phyloP scores from a whole-genome alignment of 2,329 filamentous ascomycete genomes.

The Penicillium sp. region DNA sequence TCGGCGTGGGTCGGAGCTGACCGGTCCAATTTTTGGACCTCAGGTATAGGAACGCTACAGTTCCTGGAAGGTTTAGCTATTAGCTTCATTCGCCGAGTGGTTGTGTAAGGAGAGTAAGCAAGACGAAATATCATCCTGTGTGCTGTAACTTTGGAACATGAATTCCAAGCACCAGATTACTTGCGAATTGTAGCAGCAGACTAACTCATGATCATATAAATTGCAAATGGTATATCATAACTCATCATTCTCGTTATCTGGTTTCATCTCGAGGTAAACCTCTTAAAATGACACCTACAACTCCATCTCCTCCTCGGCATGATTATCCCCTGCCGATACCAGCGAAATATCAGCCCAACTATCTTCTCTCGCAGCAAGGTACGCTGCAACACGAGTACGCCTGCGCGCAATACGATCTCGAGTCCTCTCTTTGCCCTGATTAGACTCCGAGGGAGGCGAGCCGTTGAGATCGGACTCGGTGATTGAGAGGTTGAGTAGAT shows the following conservation, averaged over 20 bases:
- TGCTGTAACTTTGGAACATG: neutral
- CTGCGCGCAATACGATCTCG: constrained; percentile 15
- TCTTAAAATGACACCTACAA: constrained; percentile 22
- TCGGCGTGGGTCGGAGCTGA: neutral
- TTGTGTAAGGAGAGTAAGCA: neutral
- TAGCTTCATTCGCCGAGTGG: neutral
- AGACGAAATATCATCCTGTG: neutral
- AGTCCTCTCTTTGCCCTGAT: neutral
- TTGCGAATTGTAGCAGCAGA: too few species aligned
- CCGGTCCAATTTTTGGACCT: neutral
- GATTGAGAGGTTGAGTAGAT: constrained; percentile 19
- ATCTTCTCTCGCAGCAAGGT: constrained; percentile 40
- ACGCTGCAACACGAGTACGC: constrained; percentile 34
- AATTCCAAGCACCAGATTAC: neutral
- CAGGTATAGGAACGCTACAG: neutral
- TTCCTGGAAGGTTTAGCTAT: neutral
- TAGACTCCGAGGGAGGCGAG: constrained; percentile 1
- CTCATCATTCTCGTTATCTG: neutral
- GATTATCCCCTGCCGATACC: constrained; percentile 44
- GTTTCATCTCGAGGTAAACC: neutral
- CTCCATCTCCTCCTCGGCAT: constrained; percentile 43
- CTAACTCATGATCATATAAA: too few species aligned
- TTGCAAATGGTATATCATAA: neutral
- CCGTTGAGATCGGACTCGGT: constrained; percentile 15
- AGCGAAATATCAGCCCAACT: constrained; percentile 45